Conservation (phyloP, 768 basidiomycete genomes). For the Tricholoma hemisulphureum region DNA sequence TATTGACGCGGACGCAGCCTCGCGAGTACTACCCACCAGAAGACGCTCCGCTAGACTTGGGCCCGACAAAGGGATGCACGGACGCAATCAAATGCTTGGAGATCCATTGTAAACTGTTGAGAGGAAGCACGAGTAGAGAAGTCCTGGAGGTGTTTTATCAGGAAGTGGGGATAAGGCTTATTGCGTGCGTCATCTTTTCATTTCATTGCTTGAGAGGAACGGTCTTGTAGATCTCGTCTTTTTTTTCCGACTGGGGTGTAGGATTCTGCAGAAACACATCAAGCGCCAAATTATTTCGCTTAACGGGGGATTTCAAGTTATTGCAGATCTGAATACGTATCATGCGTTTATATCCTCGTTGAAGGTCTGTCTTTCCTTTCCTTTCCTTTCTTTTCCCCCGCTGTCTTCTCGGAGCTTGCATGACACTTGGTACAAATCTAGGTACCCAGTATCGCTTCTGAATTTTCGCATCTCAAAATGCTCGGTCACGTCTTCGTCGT, state of each 20-base stretch:
- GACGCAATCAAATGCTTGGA: slow-evolving; percentile 89
- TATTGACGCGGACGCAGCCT: slow-evolving; percentile 75
- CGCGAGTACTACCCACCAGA: slow-evolving; percentile 91
- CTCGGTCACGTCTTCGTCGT: slow-evolving; percentile 95
- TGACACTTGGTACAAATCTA: slow-evolving; percentile 20
- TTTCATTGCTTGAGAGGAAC: neutral
- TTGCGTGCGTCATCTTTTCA: slow-evolving; percentile 53
- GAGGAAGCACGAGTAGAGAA: slow-evolving; percentile 93
- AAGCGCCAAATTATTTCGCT: slow-evolving; percentile 97
- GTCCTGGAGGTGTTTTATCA: slow-evolving; percentile 98
- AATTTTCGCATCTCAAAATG: slow-evolving; percentile 96
- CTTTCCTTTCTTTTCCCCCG: too few relatives aligned
- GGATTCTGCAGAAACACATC: slow-evolving; percentile 94
- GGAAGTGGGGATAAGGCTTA: slow-evolving; percentile 89
- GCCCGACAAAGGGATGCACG: slow-evolving; percentile 83
- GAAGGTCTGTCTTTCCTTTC: slow-evolving; percentile 48
- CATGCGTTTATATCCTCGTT: slow-evolving; percentile 85
- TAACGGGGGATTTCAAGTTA: slow-evolving; percentile 91
- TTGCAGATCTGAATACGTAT: slow-evolving; percentile 94
- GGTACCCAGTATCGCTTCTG: slow-evolving; percentile 78
- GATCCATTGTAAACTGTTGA: slow-evolving; percentile 86
- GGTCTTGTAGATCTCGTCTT: neutral
- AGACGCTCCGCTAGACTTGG: slow-evolving; percentile 73
- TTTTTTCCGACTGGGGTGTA: slow-evolving; percentile 26
- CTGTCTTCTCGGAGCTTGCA: too few relatives aligned